Evolutionary conservation across 371 early-diverging fungal species (phyloP).

Genomic region (Circinella minor): DNA sequence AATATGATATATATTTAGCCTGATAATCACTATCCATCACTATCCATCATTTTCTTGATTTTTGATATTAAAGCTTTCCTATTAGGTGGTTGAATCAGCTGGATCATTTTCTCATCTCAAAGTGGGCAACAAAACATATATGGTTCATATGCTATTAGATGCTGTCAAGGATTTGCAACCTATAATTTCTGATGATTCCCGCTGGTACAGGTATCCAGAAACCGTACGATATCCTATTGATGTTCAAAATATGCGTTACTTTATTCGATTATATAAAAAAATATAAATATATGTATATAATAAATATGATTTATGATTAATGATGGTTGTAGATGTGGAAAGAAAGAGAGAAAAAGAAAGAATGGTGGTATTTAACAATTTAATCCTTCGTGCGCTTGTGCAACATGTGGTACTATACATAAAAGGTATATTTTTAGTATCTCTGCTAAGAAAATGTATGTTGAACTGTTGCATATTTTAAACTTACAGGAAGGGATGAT

Average conservation of each 20-base stretch:
- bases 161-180: constrained; percentile 75
- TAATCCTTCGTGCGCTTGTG: constrained; percentile 3
- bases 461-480: background rate
- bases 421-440: background rate
- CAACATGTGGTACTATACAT: constrained; percentile 1
- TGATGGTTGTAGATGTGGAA: background rate
- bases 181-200: constrained; percentile 70
- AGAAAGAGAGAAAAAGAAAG: background rate
- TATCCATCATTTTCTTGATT: background rate
- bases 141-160: constrained; percentile 89
- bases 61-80: background rate
- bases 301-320: background rate
- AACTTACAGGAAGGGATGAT: constrained; percentile 10
- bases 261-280: constrained; percentile 79
- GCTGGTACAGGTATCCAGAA: constrained; percentile 79
- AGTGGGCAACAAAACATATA: constrained; percentile 78
- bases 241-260: constrained; percentile 91
- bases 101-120: constrained; percentile 90
- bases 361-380: background rate
- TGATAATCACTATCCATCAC: too few relatives aligned
- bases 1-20: too few relatives aligned
- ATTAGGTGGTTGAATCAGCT: constrained; percentile 87
- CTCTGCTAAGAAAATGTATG: background rate
- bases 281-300: constrained; percentile 11
- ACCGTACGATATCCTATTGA: constrained; percentile 76